These are phyloP conservation scores for Mucor indicus DNA, from an alignment of 371 early-diverging fungal genomes.

Conservation along the genomic window DNA sequence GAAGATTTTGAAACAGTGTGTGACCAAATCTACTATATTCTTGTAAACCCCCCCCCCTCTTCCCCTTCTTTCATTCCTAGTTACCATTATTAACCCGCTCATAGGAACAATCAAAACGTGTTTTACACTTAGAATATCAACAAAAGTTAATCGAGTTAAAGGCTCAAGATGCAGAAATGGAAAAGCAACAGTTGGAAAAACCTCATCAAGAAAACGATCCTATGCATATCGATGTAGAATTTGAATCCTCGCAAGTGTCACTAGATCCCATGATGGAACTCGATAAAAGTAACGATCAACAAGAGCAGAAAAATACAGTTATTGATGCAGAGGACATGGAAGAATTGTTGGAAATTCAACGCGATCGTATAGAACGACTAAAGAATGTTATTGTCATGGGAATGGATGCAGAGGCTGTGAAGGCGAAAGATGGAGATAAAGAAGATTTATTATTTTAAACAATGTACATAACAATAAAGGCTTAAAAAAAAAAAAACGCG, in stretches of 20 bases:
- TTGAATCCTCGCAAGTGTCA: conserved; percentile 4
- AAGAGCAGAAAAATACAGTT: background rate
- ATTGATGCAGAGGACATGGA: conserved; percentile 38
- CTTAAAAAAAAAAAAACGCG: conserved; percentile 2
- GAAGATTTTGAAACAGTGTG: conserved; percentile 47
- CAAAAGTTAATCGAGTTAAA: conserved; percentile 21
- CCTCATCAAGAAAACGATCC: conserved; percentile 13
- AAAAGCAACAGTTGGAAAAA: conserved; percentile 17
- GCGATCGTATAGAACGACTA: conserved; percentile 39
- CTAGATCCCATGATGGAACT: background rate
- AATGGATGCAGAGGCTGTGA: conserved; percentile 39
- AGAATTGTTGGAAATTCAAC: conserved; percentile 40
- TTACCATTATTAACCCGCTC: too few relatives aligned
- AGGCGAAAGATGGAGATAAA: conserved; percentile 27
- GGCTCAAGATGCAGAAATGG: conserved; percentile 9
- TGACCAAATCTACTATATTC: conserved; percentile 42
- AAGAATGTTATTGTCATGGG: conserved; percentile 42
- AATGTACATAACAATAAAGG: conserved; percentile 29
- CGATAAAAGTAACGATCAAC: too few relatives aligned
- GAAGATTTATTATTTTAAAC: conserved; percentile 47
- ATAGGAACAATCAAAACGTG: conserved; percentile 46
- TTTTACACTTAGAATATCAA: conserved; percentile 35
- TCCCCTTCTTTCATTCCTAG: too few relatives aligned
- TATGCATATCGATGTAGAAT: conserved; percentile 14
- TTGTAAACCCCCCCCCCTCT: too few relatives aligned